These are phyloP conservation scores for Pythium utonaiense DNA, from an alignment of 352 stramenopile genomes.

Conservation along the genomic window DNA sequence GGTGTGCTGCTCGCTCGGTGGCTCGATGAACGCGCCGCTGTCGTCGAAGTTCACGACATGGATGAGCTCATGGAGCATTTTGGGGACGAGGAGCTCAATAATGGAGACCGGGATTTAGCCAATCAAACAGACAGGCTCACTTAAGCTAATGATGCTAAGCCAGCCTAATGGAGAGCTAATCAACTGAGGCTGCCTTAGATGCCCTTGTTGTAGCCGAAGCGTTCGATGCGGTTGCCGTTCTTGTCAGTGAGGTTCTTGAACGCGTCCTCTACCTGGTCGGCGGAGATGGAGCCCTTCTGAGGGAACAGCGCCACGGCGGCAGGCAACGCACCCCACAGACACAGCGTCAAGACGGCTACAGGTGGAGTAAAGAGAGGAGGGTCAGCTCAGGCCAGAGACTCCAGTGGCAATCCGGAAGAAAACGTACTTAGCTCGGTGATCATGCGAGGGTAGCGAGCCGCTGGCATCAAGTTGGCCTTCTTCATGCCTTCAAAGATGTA, in stretches of 20 bases:
- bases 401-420: background rate
- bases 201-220: constrained; percentile 84
- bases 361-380: no score
- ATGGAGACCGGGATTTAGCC: constrained; percentile 3
- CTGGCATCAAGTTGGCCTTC: constrained; percentile 70
- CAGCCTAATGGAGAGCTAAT: background rate
- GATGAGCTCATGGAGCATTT: constrained; percentile 13
- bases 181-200: constrained; percentile 40
- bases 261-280: constrained; percentile 55
- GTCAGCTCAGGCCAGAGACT: no score
- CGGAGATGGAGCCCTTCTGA: constrained; percentile 69
- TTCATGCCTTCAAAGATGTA: constrained; percentile 81
- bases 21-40: constrained; percentile 23
- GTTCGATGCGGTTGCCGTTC: constrained; percentile 46
- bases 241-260: constrained; percentile 59
- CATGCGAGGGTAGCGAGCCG: constrained; percentile 64
- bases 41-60: constrained; percentile 29
- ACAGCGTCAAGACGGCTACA: constrained; percentile 61
- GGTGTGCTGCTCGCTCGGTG: background rate
- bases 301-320: constrained; percentile 78
- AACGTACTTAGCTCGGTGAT: constrained; percentile 65
- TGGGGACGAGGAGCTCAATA: background rate
- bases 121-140: constrained; percentile 3
- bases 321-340: constrained; percentile 76
- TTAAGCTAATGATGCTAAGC: constrained; percentile 1